A percentile compares a stretch with the other conserved stretches of the same genome.
Evolutionary conservation across 495 filamentous ascomycete species (phyloP).

Genomic region (Acidomyces sp.): DNA sequence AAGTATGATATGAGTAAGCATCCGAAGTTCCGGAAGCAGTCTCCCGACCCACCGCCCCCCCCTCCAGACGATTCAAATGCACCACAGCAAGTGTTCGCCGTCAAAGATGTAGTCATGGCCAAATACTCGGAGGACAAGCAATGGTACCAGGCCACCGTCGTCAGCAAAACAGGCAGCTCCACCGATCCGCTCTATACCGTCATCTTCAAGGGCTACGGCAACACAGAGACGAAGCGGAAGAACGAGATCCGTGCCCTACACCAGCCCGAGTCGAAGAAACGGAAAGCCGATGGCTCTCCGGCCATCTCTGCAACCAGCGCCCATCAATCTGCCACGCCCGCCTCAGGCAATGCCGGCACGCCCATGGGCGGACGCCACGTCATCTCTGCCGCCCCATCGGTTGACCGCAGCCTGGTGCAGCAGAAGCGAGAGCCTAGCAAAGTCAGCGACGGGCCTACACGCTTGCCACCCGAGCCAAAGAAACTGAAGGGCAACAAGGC

Average conservation of each 20-base stretch:
- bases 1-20: conserved; percentile 18
- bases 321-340: conserved; percentile 3
- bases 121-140: conserved; percentile 85
- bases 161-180: conserved; percentile 79
- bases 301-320: conserved; percentile 29
- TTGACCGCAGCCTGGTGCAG: conserved; percentile 65
- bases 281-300: conserved; percentile 77
- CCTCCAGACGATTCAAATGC: conserved; percentile 20
- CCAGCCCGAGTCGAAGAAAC: conserved; percentile 58
- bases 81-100: conserved; percentile 48
- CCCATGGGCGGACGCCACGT: conserved; percentile 43
- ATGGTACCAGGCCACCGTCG: conserved; percentile 89
- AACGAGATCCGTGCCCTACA: conserved; percentile 70
- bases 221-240: conserved; percentile 68
- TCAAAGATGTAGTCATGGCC: conserved; percentile 82
- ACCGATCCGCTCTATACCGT: conserved; percentile 83
- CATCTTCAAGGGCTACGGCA: conserved; percentile 81
- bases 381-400: conserved; percentile 76
- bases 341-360: neutral
- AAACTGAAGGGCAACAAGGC: conserved; percentile 87
- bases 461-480: conserved; percentile 53
- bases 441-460: conserved; percentile 49
- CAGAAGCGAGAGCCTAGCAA: conserved; percentile 55
- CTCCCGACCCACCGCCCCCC: conserved; percentile 34
- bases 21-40: conserved; percentile 24